A percentile compares a stretch with the other conserved stretches of the same genome.
Evolutionary conservation across 176 grass and related monocot species (phyloP).

Genomic region (Zea luxurians): DNA sequence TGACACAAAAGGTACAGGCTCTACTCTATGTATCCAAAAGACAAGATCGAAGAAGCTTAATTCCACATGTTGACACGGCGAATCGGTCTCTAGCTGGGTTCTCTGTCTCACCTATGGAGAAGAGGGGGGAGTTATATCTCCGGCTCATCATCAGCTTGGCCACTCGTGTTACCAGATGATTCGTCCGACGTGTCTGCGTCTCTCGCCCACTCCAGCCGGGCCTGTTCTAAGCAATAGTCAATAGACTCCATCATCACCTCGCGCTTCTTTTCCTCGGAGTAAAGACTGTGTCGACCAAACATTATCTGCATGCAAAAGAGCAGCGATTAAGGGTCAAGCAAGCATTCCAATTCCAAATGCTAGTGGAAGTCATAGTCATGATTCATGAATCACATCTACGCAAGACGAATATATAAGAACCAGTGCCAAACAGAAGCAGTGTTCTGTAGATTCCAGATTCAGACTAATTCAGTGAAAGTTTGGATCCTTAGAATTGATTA

Average conservation of each 20-base stretch:
- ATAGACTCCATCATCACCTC: background rate
- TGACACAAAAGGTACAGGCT: no score
- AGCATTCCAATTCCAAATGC: background rate
- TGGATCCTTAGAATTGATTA: background rate
- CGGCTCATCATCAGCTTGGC: background rate
- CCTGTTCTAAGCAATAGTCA: background rate
- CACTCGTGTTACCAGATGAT: background rate
- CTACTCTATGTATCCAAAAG: no score
- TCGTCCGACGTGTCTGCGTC: background rate
- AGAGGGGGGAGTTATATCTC: no score
- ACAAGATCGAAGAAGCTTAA: no score
- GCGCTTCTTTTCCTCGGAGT: background rate
- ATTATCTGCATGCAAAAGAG: background rate
- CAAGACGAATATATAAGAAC: background rate
- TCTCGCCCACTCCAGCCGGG: background rate
- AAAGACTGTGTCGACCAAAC: background rate
- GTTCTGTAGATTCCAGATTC: background rate
- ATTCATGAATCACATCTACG: background rate
- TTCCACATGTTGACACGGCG: no score
- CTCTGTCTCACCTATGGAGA: no score
- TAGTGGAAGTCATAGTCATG: background rate
- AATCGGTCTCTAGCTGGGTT: no score
- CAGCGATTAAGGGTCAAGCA: background rate
- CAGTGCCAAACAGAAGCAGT: background rate
- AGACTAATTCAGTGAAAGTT: background rate